phyloP scores from a whole-genome alignment of 139 green algal species.

The Auxenochlorella pyrenoidosa region DNA sequence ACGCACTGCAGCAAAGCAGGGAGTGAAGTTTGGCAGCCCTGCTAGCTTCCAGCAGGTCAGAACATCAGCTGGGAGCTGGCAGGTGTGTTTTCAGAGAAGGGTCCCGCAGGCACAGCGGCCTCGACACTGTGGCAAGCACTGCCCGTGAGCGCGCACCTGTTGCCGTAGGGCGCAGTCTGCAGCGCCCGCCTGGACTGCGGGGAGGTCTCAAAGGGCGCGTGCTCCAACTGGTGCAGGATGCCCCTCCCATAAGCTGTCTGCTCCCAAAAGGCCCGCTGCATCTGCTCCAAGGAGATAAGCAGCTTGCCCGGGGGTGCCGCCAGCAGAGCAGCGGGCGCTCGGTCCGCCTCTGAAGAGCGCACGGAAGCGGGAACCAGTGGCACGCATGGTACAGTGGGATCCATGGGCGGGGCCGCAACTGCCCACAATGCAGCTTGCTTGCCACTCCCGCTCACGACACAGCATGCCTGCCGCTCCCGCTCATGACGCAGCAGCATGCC shows the following conservation, averaged over 20 bases:
- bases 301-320: constrained; percentile 12
- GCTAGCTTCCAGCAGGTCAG: not conserved
- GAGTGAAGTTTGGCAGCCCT: too few relatives aligned
- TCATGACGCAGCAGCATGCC: too few relatives aligned
- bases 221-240: constrained; percentile 38
- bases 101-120: too few relatives aligned
- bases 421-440: too few relatives aligned
- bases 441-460: too few relatives aligned
- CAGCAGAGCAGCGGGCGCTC: constrained; percentile 15
- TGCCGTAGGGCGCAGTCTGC: constrained; percentile 10
- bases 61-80: too few relatives aligned
- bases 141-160: constrained; percentile 17
- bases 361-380: not conserved
- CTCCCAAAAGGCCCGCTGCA: constrained; percentile 37
- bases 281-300: constrained; percentile 29
- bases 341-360: not conserved
- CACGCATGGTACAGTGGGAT: not conserved
- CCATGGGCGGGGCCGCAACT: too few relatives aligned
- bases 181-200: not conserved
- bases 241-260: not conserved
- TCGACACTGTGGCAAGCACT: too few relatives aligned
- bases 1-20: not conserved
- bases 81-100: too few relatives aligned
- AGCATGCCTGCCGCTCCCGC: too few relatives aligned
- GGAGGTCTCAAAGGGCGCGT: not conserved